Percentiles rank a stretch among this genome's conserved stretches.
Evolutionary conservation across 2,329 filamentous ascomycete genomes (phyloP).

Genomic region (Verruconis gallopava): DNA sequence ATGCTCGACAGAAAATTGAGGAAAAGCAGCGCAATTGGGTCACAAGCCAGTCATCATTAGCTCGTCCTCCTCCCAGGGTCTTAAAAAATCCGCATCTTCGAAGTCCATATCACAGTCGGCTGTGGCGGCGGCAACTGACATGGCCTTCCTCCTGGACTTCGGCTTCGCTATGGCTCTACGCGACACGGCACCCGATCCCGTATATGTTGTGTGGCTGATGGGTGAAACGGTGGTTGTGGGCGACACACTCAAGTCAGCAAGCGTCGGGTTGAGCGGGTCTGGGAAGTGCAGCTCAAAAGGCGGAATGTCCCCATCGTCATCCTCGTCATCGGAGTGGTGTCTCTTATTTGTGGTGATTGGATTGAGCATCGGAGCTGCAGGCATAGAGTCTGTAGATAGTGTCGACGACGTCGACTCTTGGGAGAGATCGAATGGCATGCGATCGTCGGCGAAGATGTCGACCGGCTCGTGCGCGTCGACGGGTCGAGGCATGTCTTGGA

Average conservation of each 20-base stretch:
- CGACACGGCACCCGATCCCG: slow-evolving; percentile 6
- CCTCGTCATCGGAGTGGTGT: slow-evolving; percentile 30
- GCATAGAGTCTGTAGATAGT: slow-evolving; percentile 17
- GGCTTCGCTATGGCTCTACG: slow-evolving; percentile 1
- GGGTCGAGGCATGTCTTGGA: slow-evolving; percentile 15
- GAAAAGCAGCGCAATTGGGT: too few relatives aligned
- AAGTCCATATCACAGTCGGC: slow-evolving; percentile 42
- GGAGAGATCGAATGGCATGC: slow-evolving; percentile 20
- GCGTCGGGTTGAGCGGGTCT: background rate
- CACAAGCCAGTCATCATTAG: too few relatives aligned
- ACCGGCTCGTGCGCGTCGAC: slow-evolving; percentile 12
- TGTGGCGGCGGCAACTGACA: slow-evolving; percentile 24
- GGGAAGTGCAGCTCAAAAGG: slow-evolving; percentile 1
- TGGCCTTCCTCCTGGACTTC: slow-evolving; percentile 14
- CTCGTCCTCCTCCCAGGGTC: slow-evolving; percentile 19
- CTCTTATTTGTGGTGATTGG: slow-evolving; percentile 21
- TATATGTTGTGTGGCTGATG: slow-evolving; percentile 11
- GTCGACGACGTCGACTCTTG: slow-evolving; percentile 20
- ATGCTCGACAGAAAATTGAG: too few relatives aligned
- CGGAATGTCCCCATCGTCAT: slow-evolving; percentile 26
- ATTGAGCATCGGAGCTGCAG: slow-evolving; percentile 20
- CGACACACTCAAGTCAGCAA: background rate
- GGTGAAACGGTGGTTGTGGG: slow-evolving; percentile 15
- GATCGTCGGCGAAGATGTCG: slow-evolving; percentile 22
- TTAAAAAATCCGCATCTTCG: slow-evolving; percentile 52